Percentiles rank a stretch among this genome's conserved stretches.
phyloP scores from a whole-genome alignment of 805 yeast species.

The Yueomyces sp. region DNA sequence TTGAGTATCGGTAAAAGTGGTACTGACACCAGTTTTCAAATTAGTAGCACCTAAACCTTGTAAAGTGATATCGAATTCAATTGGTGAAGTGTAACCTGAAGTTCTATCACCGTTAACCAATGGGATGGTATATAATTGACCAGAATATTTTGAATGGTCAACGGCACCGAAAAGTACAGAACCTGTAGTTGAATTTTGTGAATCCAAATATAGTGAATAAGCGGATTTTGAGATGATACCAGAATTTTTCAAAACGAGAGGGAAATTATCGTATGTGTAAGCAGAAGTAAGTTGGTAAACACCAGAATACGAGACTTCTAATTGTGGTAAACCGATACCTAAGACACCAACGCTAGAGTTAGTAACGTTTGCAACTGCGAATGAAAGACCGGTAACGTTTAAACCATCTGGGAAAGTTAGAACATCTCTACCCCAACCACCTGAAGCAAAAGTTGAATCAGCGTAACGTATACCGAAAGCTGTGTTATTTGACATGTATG shows the following conservation, averaged over 20 bases:
- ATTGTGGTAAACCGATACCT: slow-evolving; percentile 38
- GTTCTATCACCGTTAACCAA: slow-evolving; percentile 27
- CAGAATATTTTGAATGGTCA: slow-evolving; percentile 49
- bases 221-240: slow-evolving; percentile 43
- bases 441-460: slow-evolving; percentile 36
- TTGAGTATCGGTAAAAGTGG: slow-evolving; percentile 14
- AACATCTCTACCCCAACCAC: slow-evolving; percentile 36
- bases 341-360: slow-evolving; percentile 34
- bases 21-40: slow-evolving; percentile 10
- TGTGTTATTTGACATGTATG: slow-evolving; percentile 18
- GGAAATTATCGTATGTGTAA: slow-evolving; percentile 54
- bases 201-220: slow-evolving; percentile 51
- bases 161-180: slow-evolving; percentile 61
- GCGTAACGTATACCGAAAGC: slow-evolving; percentile 36
- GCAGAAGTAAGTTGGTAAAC: slow-evolving; percentile 7
- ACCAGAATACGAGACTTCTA: slow-evolving; percentile 45
- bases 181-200: slow-evolving; percentile 30
- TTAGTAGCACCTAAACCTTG: slow-evolving; percentile 21
- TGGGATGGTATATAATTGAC: slow-evolving; percentile 37
- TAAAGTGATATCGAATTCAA: slow-evolving; percentile 17
- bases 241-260: slow-evolving; percentile 40
- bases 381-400: slow-evolving; percentile 19
- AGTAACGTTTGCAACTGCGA: slow-evolving; percentile 24
- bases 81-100: slow-evolving; percentile 8
- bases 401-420: slow-evolving; percentile 45